Base-by-base conservation (phyloP, 192 early-diverging fungal genomes). In the Kappamyces sp. region DNA sequence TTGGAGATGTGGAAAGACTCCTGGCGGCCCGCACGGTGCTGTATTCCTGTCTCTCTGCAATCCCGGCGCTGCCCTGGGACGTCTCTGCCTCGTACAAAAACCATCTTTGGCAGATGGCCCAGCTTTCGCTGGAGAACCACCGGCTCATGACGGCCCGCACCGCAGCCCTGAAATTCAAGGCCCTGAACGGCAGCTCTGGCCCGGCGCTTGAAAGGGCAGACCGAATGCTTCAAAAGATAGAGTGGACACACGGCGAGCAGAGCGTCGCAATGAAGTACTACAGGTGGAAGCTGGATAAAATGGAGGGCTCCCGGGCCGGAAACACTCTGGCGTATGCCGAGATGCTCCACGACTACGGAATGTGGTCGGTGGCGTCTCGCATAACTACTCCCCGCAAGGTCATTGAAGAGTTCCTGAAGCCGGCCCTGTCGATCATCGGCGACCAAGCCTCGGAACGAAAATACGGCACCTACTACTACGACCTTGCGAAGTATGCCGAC, bases 401-500 rank as follows among this genome's bases (percentile, higher is more conserved):
- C 34, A 48, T 40, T 9, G 39, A 54, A 3, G 14, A 40, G 12
- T 61, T 34, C 12, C 40, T 49, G 6, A n/a, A 61, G 46, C 54
- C 54, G 29, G 54, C 55, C 14, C 7, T 32, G 8, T 47, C 33
- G 45, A 54, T 4, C n/a, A 6, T 61, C 4, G 14, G 14, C 22
- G 22, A 22, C 22, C 22, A 22, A 22, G 22, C 22, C 22, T 22
- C 22, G 22, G 14, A 1, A 7, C 7, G 40, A 39, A 12, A 22
- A 4, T 11, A 29, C 9, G 55, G 55, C 41, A 42, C 33, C 31
- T 58, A 58, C 36, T 38, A 58, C 45, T 58, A 60, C 45, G 39
- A 64, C 41, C 61, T 79, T 32, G 77, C 77, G 9, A 50, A 62
- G 22, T 79, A 66, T 52, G 69, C 71, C 11, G 77, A 79, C 55